phyloP scores from a whole-genome alignment of 2,329 filamentous ascomycete genomes.

The Ambrosiella cleistominuta region DNA sequence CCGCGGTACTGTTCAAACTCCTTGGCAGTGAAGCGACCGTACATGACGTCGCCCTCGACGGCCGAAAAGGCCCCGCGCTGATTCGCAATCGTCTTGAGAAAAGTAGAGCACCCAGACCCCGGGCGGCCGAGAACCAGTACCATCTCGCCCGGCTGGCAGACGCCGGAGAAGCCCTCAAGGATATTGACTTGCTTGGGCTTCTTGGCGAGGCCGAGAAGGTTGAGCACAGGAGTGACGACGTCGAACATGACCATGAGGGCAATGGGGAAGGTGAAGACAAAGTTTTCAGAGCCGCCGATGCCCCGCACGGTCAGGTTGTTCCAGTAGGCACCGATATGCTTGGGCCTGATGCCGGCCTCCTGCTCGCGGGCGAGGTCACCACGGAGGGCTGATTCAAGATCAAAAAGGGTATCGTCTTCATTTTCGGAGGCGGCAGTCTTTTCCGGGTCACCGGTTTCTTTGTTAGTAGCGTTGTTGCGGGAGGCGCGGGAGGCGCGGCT shows the following conservation, averaged over 20 bases:
- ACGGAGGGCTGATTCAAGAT: constrained; percentile 57
- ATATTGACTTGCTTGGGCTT: constrained; percentile 58
- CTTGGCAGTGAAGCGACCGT: constrained; percentile 54
- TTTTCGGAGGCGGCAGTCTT: constrained; percentile 26
- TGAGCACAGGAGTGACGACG: constrained; percentile 45
- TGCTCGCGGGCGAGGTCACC: constrained; percentile 54
- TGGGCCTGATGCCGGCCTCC: constrained; percentile 62
- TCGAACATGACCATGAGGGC: constrained; percentile 65
- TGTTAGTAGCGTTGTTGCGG: constrained; percentile 18
- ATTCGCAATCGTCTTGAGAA: constrained; percentile 51
- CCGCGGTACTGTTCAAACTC: constrained; percentile 62
- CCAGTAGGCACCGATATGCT: constrained; percentile 68
- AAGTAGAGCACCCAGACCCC: constrained; percentile 54
- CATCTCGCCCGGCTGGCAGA: constrained; percentile 73
- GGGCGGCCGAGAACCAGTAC: constrained; percentile 64
- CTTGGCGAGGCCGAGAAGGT: constrained; percentile 44
- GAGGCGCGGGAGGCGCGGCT: constrained; percentile 38
- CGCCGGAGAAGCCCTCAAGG: constrained; percentile 51
- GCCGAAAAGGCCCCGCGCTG: constrained; percentile 40
- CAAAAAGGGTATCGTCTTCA: constrained; percentile 38
- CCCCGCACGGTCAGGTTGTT: constrained; percentile 60
- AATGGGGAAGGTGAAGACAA: constrained; percentile 57
- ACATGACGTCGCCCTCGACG: constrained; percentile 52
- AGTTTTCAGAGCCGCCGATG: constrained; percentile 56
- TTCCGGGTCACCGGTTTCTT: constrained; percentile 35